These are phyloP conservation scores for Camellia sinensis DNA, from an alignment of 148 eudicot genomes.

Conservation along the genomic window DNA sequence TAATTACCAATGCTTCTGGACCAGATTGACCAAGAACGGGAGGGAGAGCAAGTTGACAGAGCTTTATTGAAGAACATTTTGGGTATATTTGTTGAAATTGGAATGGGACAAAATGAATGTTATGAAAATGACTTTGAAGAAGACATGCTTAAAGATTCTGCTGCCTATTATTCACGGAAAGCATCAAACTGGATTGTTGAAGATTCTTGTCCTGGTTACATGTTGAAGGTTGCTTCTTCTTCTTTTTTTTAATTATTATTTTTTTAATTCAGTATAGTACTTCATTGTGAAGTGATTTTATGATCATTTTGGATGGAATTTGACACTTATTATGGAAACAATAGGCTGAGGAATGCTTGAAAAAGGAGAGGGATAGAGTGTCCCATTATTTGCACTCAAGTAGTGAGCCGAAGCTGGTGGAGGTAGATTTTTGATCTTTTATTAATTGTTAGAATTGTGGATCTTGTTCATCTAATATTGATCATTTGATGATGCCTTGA, in stretches of 20 bases:
- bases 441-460: not conserved
- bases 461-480: not conserved
- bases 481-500: not conserved
- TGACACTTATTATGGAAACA: not conserved
- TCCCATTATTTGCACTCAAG: constrained; percentile 58
- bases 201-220: constrained; percentile 75
- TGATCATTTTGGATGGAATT: not conserved
- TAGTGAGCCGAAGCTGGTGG: constrained; percentile 63
- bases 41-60: constrained; percentile 66
- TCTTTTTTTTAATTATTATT: not conserved
- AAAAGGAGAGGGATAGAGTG: constrained; percentile 67
- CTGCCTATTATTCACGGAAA: constrained; percentile 69
- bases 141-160: constrained; percentile 45
- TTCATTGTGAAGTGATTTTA: not conserved
- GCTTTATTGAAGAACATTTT: constrained; percentile 62
- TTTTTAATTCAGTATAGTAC: not conserved
- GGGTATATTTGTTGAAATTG: constrained; percentile 59
- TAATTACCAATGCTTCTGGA: constrained; percentile 8
- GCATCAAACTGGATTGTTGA: constrained; percentile 68
- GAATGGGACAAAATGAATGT: constrained; percentile 41
- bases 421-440: constrained; percentile 33
- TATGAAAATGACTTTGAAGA: constrained; percentile 65
- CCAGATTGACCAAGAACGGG: constrained; percentile 71
- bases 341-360: constrained; percentile 11
- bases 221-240: constrained; percentile 47